Evolutionary conservation across 2,329 filamentous ascomycete species (phyloP).

Genomic region (Aspergillus ruber): DNA sequence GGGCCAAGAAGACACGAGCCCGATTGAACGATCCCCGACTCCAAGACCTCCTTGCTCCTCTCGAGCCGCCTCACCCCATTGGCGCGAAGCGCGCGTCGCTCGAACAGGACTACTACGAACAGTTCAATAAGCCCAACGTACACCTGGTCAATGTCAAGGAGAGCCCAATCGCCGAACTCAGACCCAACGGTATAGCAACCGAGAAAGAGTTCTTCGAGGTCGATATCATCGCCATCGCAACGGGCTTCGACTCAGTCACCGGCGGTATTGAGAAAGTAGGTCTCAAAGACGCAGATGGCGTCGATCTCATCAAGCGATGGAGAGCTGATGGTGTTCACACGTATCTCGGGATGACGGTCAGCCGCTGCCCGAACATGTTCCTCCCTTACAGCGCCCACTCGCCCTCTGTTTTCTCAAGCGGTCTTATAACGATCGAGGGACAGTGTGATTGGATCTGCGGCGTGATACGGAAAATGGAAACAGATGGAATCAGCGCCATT

Average conservation of each 20-base stretch:
- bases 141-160: slow-evolving; percentile 23
- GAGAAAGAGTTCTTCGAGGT: slow-evolving; percentile 34
- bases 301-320: slow-evolving; percentile 30
- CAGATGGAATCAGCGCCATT: not conserved
- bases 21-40: slow-evolving; percentile 10
- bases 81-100: slow-evolving; percentile 12
- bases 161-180: slow-evolving; percentile 26
- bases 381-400: slow-evolving; percentile 51
- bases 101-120: slow-evolving; percentile 26
- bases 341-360: slow-evolving; percentile 37
- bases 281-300: slow-evolving; percentile 25
- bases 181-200: slow-evolving; percentile 34
- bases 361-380: slow-evolving; percentile 46
- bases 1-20: slow-evolving; percentile 13
- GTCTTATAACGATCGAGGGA: slow-evolving; percentile 47
- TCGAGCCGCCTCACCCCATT: slow-evolving; percentile 9
- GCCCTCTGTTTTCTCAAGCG: slow-evolving; percentile 52
- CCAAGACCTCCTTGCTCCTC: slow-evolving; percentile 12
- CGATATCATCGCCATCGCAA: slow-evolving; percentile 39
- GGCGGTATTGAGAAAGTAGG: slow-evolving; percentile 37
- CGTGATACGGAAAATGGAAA: slow-evolving; percentile 34
- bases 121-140: slow-evolving; percentile 30
- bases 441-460: slow-evolving; percentile 54
- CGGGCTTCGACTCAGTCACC: slow-evolving; percentile 40
- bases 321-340: slow-evolving; percentile 25